Conservation (phyloP, 768 basidiomycete species). For the Suillus lakei region DNA sequence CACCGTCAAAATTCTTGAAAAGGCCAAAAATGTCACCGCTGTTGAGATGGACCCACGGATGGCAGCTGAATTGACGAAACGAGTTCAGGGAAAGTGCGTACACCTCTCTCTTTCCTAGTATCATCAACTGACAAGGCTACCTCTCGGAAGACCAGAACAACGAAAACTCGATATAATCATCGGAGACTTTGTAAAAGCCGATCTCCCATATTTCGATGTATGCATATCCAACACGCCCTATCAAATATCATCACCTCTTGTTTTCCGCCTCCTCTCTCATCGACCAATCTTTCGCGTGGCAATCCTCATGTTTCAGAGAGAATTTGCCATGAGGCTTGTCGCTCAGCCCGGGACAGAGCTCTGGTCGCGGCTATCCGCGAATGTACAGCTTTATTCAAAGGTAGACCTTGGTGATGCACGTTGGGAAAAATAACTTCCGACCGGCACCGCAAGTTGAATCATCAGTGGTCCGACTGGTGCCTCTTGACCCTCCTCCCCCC, state of each 20-base stretch:
- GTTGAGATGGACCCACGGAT: slow-evolving; percentile 99
- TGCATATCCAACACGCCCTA: slow-evolving; percentile 99
- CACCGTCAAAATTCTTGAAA: slow-evolving; percentile 91
- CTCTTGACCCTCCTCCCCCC: slow-evolving; percentile 93
- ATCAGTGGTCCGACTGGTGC: slow-evolving; percentile 88
- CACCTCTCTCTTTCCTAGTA: not conserved
- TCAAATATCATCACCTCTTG: slow-evolving; percentile 97
- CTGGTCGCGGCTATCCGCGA: slow-evolving; percentile 95
- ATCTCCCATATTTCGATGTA: slow-evolving; percentile 97
- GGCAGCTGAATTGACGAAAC: slow-evolving; percentile 97
- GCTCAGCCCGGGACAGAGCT: slow-evolving; percentile 82
- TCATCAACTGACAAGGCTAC: not conserved
- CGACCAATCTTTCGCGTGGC: slow-evolving; percentile 92
- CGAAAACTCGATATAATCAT: slow-evolving; percentile 94
- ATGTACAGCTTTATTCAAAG: slow-evolving; percentile 96
- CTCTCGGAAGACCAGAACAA: slow-evolving; percentile 79
- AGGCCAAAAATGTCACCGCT: slow-evolving; percentile 90
- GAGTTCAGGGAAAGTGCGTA: slow-evolving; percentile 96
- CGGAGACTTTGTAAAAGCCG: slow-evolving; percentile 98
- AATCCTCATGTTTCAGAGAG: slow-evolving; percentile 99
- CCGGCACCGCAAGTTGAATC: slow-evolving; percentile 96
- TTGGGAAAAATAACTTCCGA: slow-evolving; percentile 95
- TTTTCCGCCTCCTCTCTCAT: slow-evolving; percentile 96
- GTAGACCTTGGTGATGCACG: slow-evolving; percentile 97
- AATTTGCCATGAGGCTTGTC: slow-evolving; percentile 92